These are phyloP conservation scores for Curvularia verruculosa DNA, from an alignment of 2,329 filamentous ascomycete species.

Conservation along the genomic window DNA sequence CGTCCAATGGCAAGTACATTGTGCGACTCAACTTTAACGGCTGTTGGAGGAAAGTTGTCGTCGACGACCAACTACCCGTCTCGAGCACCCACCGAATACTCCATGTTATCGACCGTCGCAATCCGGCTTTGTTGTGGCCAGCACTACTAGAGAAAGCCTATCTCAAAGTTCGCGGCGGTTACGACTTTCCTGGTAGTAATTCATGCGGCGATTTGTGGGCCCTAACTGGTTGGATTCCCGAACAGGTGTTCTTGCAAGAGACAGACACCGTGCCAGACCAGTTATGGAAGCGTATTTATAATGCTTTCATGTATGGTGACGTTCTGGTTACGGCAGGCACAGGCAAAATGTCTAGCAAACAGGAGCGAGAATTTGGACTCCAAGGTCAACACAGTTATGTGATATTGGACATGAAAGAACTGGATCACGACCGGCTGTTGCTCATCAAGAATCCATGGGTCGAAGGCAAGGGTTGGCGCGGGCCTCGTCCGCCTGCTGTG, in stretches of 20 bases:
- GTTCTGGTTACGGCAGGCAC: conserved; percentile 91
- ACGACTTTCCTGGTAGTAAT: conserved; percentile 97
- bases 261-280: conserved; percentile 78
- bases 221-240: conserved; percentile 93
- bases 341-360: conserved; percentile 75
- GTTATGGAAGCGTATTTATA: conserved; percentile 78
- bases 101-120: conserved; percentile 85
- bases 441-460: conserved; percentile 97
- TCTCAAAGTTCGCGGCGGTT: conserved; percentile 90
- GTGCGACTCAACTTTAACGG: conserved; percentile 96
- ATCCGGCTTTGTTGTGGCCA: conserved; percentile 85
- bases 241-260: conserved; percentile 88
- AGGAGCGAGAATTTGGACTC: conserved; percentile 81
- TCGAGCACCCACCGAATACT: conserved; percentile 77
- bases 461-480: conserved; percentile 76
- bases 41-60: conserved; percentile 81
- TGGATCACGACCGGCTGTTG: conserved; percentile 67
- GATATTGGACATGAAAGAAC: conserved; percentile 77
- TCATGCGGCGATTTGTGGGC: conserved; percentile 94
- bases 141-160: conserved; percentile 96
- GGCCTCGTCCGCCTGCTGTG: conserved; percentile 43
- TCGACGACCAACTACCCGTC: conserved; percentile 85
- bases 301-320: conserved; percentile 76
- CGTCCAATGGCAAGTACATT: conserved; percentile 85
- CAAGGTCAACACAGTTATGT: conserved; percentile 94